These are phyloP conservation scores for Moesziomyces parantarcticus DNA, from an alignment of 1,284 basidiomycete species.

Conservation along the genomic window DNA sequence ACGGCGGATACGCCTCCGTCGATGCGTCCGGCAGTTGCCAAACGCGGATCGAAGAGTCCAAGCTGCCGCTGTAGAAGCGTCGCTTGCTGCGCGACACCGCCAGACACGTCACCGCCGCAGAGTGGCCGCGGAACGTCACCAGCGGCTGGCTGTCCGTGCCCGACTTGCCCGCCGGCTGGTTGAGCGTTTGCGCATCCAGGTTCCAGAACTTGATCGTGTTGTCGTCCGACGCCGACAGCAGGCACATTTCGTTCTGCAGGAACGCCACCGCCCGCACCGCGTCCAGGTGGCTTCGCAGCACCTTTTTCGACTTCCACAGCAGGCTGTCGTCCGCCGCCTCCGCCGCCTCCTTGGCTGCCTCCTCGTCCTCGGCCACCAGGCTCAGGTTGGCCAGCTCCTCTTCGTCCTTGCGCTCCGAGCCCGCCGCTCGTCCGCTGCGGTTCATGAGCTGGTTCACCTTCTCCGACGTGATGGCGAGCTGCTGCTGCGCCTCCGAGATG, in stretches of 20 bases:
- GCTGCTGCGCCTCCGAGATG: slow-evolving; percentile 47
- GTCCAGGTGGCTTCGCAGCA: slow-evolving; percentile 81
- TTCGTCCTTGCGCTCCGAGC: slow-evolving; percentile 43
- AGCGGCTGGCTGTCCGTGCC: slow-evolving; percentile 69
- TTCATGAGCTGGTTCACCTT: slow-evolving; percentile 54
- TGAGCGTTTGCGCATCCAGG: slow-evolving; percentile 68
- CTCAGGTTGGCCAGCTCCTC: slow-evolving; percentile 58
- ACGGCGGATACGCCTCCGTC: slow-evolving; percentile 80
- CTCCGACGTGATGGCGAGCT: slow-evolving; percentile 53
- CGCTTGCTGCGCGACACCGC: slow-evolving; percentile 82
- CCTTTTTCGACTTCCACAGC: slow-evolving; percentile 62
- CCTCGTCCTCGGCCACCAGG: slow-evolving; percentile 40
- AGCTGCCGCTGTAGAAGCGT: slow-evolving; percentile 86
- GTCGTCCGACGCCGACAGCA: slow-evolving; percentile 93
- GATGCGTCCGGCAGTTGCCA: slow-evolving; percentile 75
- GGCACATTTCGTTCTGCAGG: slow-evolving; percentile 79
- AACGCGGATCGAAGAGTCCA: slow-evolving; percentile 90
- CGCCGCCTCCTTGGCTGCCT: slow-evolving; percentile 36
- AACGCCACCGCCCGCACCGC: slow-evolving; percentile 89
- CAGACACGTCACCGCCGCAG: slow-evolving; percentile 87
- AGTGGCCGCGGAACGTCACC: slow-evolving; percentile 90
- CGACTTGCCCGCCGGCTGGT: slow-evolving; percentile 34
- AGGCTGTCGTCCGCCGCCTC: slow-evolving; percentile 53
- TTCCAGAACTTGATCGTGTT: slow-evolving; percentile 96
- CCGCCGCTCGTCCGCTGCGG: slow-evolving; percentile 31